Percentiles rank a stretch among this genome's conserved stretches.
phyloP scores from a whole-genome alignment of 331 rosid genomes.

The Acacia concinna region DNA sequence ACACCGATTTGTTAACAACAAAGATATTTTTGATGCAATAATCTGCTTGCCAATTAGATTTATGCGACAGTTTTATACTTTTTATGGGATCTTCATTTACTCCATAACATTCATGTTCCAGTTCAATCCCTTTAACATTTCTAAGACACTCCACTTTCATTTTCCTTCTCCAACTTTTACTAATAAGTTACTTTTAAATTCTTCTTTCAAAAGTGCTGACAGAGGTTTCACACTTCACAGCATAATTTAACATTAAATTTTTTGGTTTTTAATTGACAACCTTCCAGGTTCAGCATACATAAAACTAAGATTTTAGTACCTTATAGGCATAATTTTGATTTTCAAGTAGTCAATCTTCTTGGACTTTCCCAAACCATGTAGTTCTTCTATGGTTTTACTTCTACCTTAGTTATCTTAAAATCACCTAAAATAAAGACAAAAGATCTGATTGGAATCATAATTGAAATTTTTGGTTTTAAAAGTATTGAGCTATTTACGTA shows the following conservation, averaged over 20 bases:
- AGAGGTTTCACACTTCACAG: background rate
- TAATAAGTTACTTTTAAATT: background rate
- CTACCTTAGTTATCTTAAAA: background rate
- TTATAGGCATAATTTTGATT: background rate
- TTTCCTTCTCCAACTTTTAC: background rate
- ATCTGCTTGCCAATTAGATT: background rate
- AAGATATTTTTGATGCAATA: background rate
- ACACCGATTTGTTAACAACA: background rate
- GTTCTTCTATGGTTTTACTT: background rate
- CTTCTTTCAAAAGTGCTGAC: background rate
- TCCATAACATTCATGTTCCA: background rate
- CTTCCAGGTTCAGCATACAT: background rate
- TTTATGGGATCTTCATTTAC: background rate
- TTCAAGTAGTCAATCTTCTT: background rate
- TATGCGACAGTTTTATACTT: background rate
- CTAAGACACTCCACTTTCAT: background rate
- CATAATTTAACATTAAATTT: background rate
- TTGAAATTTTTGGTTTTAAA: no score
- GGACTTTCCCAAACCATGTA: background rate
- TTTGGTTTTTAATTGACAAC: background rate
- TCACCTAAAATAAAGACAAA: background rate
- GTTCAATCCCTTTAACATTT: background rate
- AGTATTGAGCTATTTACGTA: no score
- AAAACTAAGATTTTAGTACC: background rate
- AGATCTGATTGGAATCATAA: background rate